Evolutionary conservation across 257 asterid species (phyloP), one percentile per base, ranked within the genome.

Genomic region (Linderniella brevidens): DNA sequence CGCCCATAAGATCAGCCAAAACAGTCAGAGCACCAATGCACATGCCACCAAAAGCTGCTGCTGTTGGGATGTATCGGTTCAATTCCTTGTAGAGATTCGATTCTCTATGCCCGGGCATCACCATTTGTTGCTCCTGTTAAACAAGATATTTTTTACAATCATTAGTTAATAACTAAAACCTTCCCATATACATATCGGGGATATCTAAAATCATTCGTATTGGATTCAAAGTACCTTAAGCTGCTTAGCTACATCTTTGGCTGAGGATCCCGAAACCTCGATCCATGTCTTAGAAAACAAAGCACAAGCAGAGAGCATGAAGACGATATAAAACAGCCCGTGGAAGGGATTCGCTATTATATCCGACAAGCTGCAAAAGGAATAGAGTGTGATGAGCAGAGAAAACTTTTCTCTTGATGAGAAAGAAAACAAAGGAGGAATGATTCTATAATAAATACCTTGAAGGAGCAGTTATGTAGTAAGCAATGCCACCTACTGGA

Each of bases 171-270:
- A n/a, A n/a, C n/a, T n/a, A n/a, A n/a, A n/a, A n/a, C n/a, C n/a
- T n/a, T n/a, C n/a, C n/a, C n/a, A n/a, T n/a, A n/a, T n/a, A n/a
- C n/a, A n/a, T n/a, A n/a, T n/a, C n/a, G n/a, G n/a, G n/a, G n/a
- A n/a, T n/a, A n/a, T 41, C 13, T 13, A 12, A 41, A 17, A 17
- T 41, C 15, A 41, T 5, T 5, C 15, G 14, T 5, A 5, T 8
- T 5, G 46, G 7, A 13, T 41, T n/a, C 11, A 8, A 37, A 8
- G 55, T 39, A 61, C 67, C 67, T 61, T 61, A 8, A 61, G 57
- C 63, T 65, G 71, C 63, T 65, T 65, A 14, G 71, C 71, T 36
- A 65, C 71, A 10, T 65, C 71, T 55, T 52, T 66, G 38, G 72
- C 68, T 0, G 72, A 65, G 48, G 67, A 65, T 47, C 67, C 71